A percentile compares a stretch with the other conserved stretches of the same genome.
These are phyloP conservation scores for Fomitopsis pinicola DNA, from an alignment of 1,284 basidiomycete species.

Conservation along the genomic window DNA sequence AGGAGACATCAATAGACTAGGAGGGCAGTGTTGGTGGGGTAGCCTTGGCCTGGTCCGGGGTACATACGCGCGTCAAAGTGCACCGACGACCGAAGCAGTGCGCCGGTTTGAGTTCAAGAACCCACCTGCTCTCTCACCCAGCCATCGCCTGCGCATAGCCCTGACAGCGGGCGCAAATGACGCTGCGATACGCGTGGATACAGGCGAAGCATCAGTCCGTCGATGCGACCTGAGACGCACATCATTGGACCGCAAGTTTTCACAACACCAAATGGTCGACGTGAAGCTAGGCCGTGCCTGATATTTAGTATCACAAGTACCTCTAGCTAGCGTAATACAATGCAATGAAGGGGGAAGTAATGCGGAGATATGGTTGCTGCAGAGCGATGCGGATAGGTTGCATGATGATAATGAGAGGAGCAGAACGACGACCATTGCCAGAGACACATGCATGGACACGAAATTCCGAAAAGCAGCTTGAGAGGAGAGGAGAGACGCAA, in stretches of 20 bases:
- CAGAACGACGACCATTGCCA: constrained; percentile 24
- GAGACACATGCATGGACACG: constrained; percentile 17
- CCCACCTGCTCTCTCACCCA: background rate
- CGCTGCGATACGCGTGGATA: background rate
- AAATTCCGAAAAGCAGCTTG: constrained; percentile 30
- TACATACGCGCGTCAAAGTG: too few relatives aligned
- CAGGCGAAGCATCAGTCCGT: background rate
- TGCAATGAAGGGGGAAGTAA: constrained; percentile 20
- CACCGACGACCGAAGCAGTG: background rate
- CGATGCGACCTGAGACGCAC: too few relatives aligned
- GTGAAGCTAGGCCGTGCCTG: constrained; percentile 12
- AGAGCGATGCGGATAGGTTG: constrained; percentile 24
- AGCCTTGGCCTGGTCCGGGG: background rate
- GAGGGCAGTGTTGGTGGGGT: background rate
- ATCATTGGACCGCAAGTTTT: background rate
- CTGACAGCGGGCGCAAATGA: background rate
- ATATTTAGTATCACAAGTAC: constrained; percentile 24
- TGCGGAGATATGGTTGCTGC: constrained; percentile 9
- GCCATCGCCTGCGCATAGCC: background rate
- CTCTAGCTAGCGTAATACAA: constrained; percentile 39
- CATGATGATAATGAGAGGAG: constrained; percentile 27
- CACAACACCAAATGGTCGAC: background rate
- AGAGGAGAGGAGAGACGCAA: constrained; percentile 15
- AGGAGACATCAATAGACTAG: background rate
- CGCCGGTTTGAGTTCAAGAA: background rate